These are phyloP conservation scores for Candida stauntonica DNA, from an alignment of 805 yeast genomes.

Conservation along the genomic window DNA sequence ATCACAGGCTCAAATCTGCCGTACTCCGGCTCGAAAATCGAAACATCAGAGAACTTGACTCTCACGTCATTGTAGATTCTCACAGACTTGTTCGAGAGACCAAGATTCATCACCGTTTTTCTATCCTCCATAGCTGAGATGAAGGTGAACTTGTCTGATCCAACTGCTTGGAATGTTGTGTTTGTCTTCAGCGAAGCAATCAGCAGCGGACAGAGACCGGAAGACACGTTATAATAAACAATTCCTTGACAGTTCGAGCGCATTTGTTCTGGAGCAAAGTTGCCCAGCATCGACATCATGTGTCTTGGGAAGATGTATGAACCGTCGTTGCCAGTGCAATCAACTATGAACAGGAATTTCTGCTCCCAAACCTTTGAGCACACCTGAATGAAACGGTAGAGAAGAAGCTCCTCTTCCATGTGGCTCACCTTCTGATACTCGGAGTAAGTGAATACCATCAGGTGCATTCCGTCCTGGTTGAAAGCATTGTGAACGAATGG, in stretches of 20 bases:
- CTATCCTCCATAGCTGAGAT: conserved; percentile 44
- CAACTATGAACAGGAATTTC: conserved; percentile 57
- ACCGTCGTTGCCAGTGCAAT: conserved; percentile 58
- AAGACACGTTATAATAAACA: conserved; percentile 42
- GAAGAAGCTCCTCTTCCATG: conserved; percentile 44
- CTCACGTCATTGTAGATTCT: conserved; percentile 44
- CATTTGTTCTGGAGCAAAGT: conserved; percentile 49
- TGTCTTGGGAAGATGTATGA: conserved; percentile 24
- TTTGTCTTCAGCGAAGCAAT: conserved; percentile 23
- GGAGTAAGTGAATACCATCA: conserved; percentile 48
- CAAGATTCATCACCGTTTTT: conserved; percentile 38
- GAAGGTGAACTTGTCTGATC: conserved; percentile 31
- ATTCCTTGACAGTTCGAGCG: conserved; percentile 48
- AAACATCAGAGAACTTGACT: conserved; percentile 48
- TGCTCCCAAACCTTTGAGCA: conserved; percentile 70
- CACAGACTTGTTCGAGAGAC: conserved; percentile 39
- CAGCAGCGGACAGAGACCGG: conserved; percentile 25
- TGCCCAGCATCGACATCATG: conserved; percentile 35
- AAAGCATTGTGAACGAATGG: conserved; percentile 58
- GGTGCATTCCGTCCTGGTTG: conserved; percentile 69
- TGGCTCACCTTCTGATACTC: conserved; percentile 33
- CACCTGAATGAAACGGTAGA: conserved; percentile 58
- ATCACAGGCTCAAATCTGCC: conserved; percentile 56
- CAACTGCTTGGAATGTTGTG: conserved; percentile 13
- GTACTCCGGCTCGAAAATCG: conserved; percentile 43